Percentiles rank a stretch among this genome's conserved stretches.
These are phyloP conservation scores for Colletotrichum acutatum DNA, from an alignment of 2,329 filamentous ascomycete species.

Conservation along the genomic window DNA sequence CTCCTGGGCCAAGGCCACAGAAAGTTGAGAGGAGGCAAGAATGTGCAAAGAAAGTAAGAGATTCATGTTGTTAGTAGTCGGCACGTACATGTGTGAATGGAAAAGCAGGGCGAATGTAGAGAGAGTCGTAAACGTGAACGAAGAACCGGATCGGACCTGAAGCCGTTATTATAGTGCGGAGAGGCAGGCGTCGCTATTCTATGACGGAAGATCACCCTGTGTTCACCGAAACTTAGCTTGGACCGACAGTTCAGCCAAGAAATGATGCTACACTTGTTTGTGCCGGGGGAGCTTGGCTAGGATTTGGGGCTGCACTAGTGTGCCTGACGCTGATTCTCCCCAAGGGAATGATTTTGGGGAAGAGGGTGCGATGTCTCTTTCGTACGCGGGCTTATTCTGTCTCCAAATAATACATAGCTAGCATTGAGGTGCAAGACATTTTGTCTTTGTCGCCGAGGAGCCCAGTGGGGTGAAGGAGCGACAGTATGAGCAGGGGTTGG, in stretches of 20 bases:
- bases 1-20: constrained; percentile 11
- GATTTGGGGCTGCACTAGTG: neutral
- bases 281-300: neutral
- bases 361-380: neutral
- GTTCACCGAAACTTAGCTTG: neutral
- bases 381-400: too few species aligned
- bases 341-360: neutral
- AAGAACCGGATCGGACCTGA: neutral
- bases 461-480: too few species aligned
- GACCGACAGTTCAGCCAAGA: neutral
- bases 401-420: too few species aligned
- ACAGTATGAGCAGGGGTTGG: too few species aligned
- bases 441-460: too few species aligned
- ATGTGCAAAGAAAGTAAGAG: neutral
- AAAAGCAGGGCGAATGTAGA: neutral
- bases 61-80: neutral
- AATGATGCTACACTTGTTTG: neutral
- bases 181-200: neutral
- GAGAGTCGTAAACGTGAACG: neutral
- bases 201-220: neutral
- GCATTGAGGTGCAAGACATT: too few species aligned
- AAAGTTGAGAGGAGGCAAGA: neutral
- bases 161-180: neutral
- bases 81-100: neutral
- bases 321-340: neutral